Evolutionary conservation across 2,329 filamentous ascomycete genomes (phyloP).

Genomic region (Epichloe elymi): DNA sequence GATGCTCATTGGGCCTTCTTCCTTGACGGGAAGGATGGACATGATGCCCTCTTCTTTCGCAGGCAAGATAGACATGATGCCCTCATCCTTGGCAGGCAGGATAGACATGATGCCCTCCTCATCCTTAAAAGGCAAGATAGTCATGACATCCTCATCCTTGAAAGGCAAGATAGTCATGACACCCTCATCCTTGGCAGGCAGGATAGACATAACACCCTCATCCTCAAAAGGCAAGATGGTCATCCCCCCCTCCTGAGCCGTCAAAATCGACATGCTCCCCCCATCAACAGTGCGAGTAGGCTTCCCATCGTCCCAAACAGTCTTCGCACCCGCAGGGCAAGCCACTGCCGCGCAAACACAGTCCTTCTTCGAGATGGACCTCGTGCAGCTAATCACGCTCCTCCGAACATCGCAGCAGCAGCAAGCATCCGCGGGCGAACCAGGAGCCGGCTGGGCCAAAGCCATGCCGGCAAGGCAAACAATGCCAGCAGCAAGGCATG

Average conservation of each 20-base stretch:
- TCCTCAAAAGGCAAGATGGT: neutral
- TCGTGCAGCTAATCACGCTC: slow-evolving; percentile 14
- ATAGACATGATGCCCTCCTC: neutral
- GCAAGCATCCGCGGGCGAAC: slow-evolving; percentile 12
- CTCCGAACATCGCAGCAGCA: slow-evolving; percentile 21
- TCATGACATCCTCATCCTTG: too few species aligned
- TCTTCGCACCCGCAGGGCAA: slow-evolving; percentile 13
- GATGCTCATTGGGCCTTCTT: neutral
- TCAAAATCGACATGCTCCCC: neutral
- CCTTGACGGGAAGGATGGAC: neutral
- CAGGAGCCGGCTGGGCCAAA: slow-evolving; percentile 1
- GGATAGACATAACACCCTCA: too few species aligned
- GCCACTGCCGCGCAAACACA: slow-evolving; percentile 16
- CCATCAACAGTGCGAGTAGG: neutral
- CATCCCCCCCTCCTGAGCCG: too few species aligned
- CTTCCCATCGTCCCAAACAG: slow-evolving; percentile 5
- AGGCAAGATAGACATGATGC: neutral
- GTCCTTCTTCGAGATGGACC: slow-evolving; percentile 6
- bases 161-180: fast-evolving
- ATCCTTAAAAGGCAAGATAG: too few species aligned
- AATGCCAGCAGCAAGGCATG: slow-evolving; percentile 8
- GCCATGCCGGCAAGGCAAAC: slow-evolving; percentile 2
- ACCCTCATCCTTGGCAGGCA: too few species aligned
- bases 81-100: neutral
- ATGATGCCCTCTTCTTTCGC: neutral